Evolutionary conservation across 768 basidiomycete genomes (phyloP), one percentile per base, ranked within the genome.

Genomic region (Podaxis sp.): DNA sequence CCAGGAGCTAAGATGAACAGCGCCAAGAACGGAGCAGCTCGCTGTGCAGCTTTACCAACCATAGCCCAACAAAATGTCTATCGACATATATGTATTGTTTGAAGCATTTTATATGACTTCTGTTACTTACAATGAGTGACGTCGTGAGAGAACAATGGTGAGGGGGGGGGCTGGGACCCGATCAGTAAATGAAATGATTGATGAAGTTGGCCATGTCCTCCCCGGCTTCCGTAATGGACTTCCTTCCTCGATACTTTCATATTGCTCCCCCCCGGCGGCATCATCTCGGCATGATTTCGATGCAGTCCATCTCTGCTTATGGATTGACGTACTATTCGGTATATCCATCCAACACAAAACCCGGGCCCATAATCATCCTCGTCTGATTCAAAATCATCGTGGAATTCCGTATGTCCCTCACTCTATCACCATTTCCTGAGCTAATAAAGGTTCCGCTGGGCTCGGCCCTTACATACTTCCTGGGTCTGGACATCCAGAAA

Each of bases 201-300:
- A 30, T 30, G 28, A 30, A 30, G 28, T 30, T 30, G 28, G 28
- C 1, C 28, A 30, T 30, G 28, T 30, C 28, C 6, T 30, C 28
- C 28, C 28, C 28, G 28, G 7, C 28, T 30, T 7, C 36, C 6
- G 11, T 28, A 26, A 26, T 55, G 36, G 37, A 24, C 22, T 22
- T 24, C 53, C 37, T 33, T 37, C 36, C 13, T 53, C 53, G 51
- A 60, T 51, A 30, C 28, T 30, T 30, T 30, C 38, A 49, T 10
- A 40, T 36, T 10, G 38, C 28, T 38, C 38, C 12, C 53, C 49
- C 40, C 40, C 40, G 49, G 8, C 26, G 20, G 40, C 26, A 52
- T 40, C 36, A 53, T 60, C 59, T 41, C 59, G 54, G 54, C 61
- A 49, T 62, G 15, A 13, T 26, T 48, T 49, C 40, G 36, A 30